phyloP scores from a whole-genome alignment of 352 stramenopile genomes.

The Phytophthora idaei region DNA sequence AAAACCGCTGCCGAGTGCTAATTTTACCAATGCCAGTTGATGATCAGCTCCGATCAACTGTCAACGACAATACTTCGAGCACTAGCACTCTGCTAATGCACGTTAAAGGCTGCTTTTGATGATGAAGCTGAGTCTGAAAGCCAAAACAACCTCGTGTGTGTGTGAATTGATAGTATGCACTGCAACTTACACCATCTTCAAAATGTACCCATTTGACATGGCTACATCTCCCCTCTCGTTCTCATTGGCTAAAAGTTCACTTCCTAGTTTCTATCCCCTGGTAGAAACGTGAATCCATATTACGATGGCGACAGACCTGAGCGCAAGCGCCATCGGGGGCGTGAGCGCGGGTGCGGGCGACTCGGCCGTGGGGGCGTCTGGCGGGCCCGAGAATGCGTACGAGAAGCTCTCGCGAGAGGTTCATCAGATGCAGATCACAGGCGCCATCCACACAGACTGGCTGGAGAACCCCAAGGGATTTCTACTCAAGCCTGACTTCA shows the following conservation, averaged over 20 bases:
- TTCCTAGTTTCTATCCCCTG: not conserved
- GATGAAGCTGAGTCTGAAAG: no score
- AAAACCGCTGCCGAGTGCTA: constrained; percentile 5
- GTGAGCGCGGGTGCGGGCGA: constrained; percentile 27
- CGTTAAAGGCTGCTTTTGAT: no score
- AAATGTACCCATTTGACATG: not conserved
- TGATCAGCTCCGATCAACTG: not conserved
- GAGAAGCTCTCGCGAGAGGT: constrained; percentile 91
- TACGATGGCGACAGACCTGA: constrained; percentile 56
- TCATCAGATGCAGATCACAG: constrained; percentile 90
- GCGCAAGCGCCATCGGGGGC: constrained; percentile 50
- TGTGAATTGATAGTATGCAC: no score
- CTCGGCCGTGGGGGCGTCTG: constrained; percentile 30
- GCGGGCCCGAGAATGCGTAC: constrained; percentile 79
- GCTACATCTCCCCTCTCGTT: not conserved
- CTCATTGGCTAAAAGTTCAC: not conserved
- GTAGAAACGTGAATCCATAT: not conserved
- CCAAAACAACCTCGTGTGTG: no score
- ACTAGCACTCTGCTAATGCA: no score
- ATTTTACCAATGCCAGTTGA: constrained; percentile 1
- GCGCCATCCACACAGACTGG: constrained; percentile 90
- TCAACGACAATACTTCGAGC: not conserved
- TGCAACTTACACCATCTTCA: no score
- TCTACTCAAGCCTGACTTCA: constrained; percentile 89
- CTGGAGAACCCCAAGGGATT: constrained; percentile 91